Conservation (phyloP, 805 yeast species). For the Priceomyces medius region DNA sequence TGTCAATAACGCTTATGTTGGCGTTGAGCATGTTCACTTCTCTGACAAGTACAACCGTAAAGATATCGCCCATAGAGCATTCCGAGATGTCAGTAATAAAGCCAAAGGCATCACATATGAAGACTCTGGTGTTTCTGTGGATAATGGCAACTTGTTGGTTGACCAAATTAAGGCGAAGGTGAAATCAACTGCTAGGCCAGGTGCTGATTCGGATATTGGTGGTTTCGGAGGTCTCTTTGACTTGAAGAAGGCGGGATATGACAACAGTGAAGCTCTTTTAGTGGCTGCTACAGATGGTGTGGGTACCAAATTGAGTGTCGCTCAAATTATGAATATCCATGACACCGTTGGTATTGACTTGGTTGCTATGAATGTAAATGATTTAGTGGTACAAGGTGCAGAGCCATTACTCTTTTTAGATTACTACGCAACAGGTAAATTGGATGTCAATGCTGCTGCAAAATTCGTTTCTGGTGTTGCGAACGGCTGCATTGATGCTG, state of each 20-base stretch:
- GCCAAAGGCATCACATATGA: constrained; percentile 72
- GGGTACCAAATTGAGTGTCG: constrained; percentile 94
- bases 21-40: constrained; percentile 75
- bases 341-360: constrained; percentile 98
- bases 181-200: constrained; percentile 88
- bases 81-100: constrained; percentile 48
- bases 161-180: constrained; percentile 88
- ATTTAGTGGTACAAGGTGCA: constrained; percentile 97
- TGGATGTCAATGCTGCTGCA: constrained; percentile 80
- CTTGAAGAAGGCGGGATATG: constrained; percentile 82
- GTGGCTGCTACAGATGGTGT: constrained; percentile 99
- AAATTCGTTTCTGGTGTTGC: constrained; percentile 94
- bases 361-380: constrained; percentile 99
- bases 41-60: constrained; percentile 76
- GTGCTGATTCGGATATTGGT: constrained; percentile 97
- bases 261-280: constrained; percentile 71
- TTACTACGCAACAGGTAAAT: constrained; percentile 92
- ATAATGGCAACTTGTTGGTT: constrained; percentile 87
- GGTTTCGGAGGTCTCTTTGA: constrained; percentile 98
- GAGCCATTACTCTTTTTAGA: constrained; percentile 95
- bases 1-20: constrained; percentile 81
- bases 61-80: constrained; percentile 96
- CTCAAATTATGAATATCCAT: constrained; percentile 84
- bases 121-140: constrained; percentile 96
- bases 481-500: constrained; percentile 90